Percentiles rank a stretch among this genome's conserved stretches.
Conservation (phyloP, 2,329 filamentous ascomycete genomes). For the Chalaropsis ovoidea region DNA sequence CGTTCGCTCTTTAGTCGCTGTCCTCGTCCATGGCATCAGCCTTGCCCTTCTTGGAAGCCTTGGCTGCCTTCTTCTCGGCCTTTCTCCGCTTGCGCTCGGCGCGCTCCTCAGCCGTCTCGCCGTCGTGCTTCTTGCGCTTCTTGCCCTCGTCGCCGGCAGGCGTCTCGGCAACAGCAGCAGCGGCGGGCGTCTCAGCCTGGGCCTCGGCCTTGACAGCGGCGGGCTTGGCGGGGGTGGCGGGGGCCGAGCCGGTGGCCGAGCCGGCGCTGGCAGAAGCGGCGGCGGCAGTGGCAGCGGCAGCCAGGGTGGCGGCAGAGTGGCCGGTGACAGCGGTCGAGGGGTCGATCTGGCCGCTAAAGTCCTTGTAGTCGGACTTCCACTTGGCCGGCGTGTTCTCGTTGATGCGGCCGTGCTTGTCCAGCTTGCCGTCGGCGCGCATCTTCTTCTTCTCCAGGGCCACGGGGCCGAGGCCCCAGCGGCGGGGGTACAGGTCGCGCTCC, state of each 20-base stretch:
- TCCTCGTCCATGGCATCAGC: slow-evolving; percentile 43
- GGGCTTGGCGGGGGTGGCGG: slow-evolving; percentile 31
- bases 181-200: slow-evolving; percentile 34
- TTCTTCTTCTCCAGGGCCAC: slow-evolving; percentile 98
- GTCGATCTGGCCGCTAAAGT: slow-evolving; percentile 53
- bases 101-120: slow-evolving; percentile 61
- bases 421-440: slow-evolving; percentile 94
- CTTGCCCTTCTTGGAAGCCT: slow-evolving; percentile 46
- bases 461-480: slow-evolving; percentile 91
- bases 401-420: slow-evolving; percentile 90
- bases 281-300: slow-evolving; percentile 33
- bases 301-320: slow-evolving; percentile 38
- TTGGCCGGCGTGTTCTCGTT: slow-evolving; percentile 90
- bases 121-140: slow-evolving; percentile 72
- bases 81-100: slow-evolving; percentile 51
- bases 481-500: slow-evolving; percentile 96
- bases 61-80: slow-evolving; percentile 51
- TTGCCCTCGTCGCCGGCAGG: slow-evolving; percentile 48
- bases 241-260: too few species aligned
- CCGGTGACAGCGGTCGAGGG: slow-evolving; percentile 40
- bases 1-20: slow-evolving; percentile 38
- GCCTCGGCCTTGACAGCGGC: slow-evolving; percentile 32
- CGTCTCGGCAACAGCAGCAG: slow-evolving; percentile 34
- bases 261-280: slow-evolving; percentile 27
- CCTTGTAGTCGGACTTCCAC: slow-evolving; percentile 89